Evolutionary conservation across 768 basidiomycete genomes (phyloP).

Genomic region (Jaapia argillacea): DNA sequence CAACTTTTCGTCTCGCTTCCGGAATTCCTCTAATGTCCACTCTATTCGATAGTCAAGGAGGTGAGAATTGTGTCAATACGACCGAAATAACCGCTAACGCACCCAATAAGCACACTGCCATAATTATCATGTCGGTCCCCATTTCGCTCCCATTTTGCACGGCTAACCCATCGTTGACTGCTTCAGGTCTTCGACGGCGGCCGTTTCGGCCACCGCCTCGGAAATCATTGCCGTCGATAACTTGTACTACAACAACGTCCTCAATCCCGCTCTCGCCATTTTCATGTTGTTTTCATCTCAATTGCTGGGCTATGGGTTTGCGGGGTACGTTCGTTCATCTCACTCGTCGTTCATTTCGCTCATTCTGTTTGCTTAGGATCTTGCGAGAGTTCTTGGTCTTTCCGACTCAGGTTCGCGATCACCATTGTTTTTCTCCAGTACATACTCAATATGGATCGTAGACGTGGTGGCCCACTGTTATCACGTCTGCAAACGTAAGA

Average conservation of each 20-base stretch:
- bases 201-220: constrained; percentile 20
- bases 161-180: not conserved
- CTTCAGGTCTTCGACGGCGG: constrained; percentile 18
- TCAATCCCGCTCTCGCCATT: constrained; percentile 32
- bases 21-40: not conserved
- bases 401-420: constrained; percentile 8
- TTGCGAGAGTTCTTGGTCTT: constrained; percentile 15
- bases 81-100: not conserved
- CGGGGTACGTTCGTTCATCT: too few relatives aligned
- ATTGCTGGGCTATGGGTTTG: constrained; percentile 31
- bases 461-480: constrained; percentile 8
- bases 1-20: constrained; percentile 7
- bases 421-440: not conserved
- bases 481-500: constrained; percentile 1
- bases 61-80: constrained; percentile 9
- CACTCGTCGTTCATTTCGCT: too few relatives aligned
- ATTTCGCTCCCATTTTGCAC: not conserved
- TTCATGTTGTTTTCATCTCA: constrained; percentile 31
- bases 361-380: constrained; percentile 5
- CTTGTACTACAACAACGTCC: constrained; percentile 24
- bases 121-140: constrained; percentile 16
- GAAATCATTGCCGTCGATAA: constrained; percentile 23
- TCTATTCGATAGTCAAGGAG: constrained; percentile 19
- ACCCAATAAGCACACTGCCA: constrained; percentile 4
- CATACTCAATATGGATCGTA: not conserved